These are phyloP conservation scores for Nymphaea colorata DNA, from an alignment of 164 flowering plant genomes.

Conservation along the genomic window DNA sequence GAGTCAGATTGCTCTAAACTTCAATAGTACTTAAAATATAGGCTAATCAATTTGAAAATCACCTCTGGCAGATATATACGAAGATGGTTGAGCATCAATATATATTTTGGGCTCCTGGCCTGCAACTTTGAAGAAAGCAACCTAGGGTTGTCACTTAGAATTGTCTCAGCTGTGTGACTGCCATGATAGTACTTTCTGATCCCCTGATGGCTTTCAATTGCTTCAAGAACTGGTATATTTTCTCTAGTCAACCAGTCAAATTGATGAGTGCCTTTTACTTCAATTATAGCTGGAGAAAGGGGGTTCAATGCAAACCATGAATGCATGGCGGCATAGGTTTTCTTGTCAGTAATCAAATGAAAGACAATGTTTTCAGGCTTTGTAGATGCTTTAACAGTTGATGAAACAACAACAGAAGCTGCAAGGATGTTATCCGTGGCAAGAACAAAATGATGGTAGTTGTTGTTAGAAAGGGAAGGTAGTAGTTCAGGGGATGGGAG, in stretches of 20 bases:
- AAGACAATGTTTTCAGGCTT: conserved; percentile 79
- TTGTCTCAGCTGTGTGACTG: conserved; percentile 68
- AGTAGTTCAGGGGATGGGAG: conserved; percentile 93
- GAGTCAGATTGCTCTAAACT: too few species aligned
- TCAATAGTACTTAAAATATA: too few species aligned
- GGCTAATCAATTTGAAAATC: conserved; percentile 4
- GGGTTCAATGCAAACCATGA: conserved; percentile 98
- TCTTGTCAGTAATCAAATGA: conserved; percentile 96
- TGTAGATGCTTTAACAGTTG: conserved; percentile 61
- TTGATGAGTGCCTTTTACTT: conserved; percentile 93
- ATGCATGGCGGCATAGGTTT: conserved; percentile 99
- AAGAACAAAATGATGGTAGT: conserved; percentile 71
- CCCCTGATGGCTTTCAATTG: conserved; percentile 71
- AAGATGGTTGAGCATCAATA: conserved; percentile 89
- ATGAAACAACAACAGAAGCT: conserved; percentile 89
- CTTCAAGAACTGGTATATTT: conserved; percentile 95
- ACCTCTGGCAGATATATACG: conserved; percentile 98
- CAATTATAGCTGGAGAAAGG: conserved; percentile 73
- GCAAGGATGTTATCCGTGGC: conserved; percentile 95
- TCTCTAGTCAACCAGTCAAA: conserved; percentile 97
- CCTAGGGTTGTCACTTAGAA: conserved; percentile 66
- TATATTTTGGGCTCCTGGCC: conserved; percentile 96
- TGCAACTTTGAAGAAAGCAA: conserved; percentile 79
- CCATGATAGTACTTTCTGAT: conserved; percentile 87
- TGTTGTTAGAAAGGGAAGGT: conserved; percentile 78